Base-by-base conservation (phyloP, 1,284 basidiomycete genomes). In the Ceratorhiza oryzae-sativae region DNA sequence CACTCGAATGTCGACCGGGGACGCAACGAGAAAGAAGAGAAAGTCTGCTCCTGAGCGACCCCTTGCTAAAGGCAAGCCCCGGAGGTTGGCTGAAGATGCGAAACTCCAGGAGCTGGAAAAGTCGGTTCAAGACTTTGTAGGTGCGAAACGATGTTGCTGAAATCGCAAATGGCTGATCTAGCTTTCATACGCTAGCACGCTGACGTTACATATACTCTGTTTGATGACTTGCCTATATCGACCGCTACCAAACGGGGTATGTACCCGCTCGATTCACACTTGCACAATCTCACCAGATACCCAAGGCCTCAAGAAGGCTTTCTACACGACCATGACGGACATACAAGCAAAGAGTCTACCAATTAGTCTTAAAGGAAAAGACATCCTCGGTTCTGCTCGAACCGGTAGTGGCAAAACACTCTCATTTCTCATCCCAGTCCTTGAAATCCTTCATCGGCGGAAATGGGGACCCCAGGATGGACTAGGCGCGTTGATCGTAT, bases 401-500 rank as follows among this genome's bases (percentile, higher is more conserved):
- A 94, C 92, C 0, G 92, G 92, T 1, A 92, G 90, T 34, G 92
- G 92, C 20, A 94, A 94, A 81, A 94, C 92, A 2, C 84, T 94
- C 23, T 90, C 92, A 0, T 94, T 94, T 80, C 83, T 94, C 46
- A 84, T 94, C 25, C 93, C 92, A 0, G 82, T 91, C 10, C 84
- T 94, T 48, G 92, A 94, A 81, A 82, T 88, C 30, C 84, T 94
- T 30, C 90, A 91, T 77, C 84, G 90, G 56, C 82, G 83, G 72
- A 90, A 88, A 77, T 94, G 93, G 92, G 91, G 92, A 0, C 88
- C 88, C 2, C 86, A 88, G 74, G 93, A 94, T 79, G 92, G 92
- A 6, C 85, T 99, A 2, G 96, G 97, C 10, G 97, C 95, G 0
- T 82, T 99, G 55, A 89, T 99, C 75, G 94, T 99, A 75, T 96